phyloP scores from a whole-genome alignment of 768 basidiomycete species.

The Macrolepiota dolichaula region DNA sequence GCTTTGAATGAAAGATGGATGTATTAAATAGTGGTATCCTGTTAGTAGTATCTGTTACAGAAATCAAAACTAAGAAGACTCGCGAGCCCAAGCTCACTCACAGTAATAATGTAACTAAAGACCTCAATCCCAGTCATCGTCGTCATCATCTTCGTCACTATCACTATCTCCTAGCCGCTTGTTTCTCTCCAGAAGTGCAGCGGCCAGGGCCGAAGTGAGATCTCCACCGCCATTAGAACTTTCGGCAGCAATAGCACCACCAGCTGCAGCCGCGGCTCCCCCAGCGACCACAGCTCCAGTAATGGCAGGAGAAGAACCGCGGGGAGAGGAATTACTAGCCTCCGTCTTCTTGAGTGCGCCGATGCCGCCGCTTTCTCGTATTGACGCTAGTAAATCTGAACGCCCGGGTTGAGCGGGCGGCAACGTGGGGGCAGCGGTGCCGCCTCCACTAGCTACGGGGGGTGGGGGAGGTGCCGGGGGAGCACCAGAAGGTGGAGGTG shows the following conservation, averaged over 20 bases:
- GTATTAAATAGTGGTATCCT: neutral
- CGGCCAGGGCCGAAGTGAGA: conserved; percentile 80
- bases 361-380: conserved; percentile 72
- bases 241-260: conserved; percentile 29
- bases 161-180: conserved; percentile 87
- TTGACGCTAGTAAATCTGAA: conserved; percentile 67
- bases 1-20: neutral
- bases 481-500: conserved; percentile 25
- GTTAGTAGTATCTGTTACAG: neutral
- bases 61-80: neutral
- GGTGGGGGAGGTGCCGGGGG: conserved; percentile 38
- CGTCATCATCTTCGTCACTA: conserved; percentile 73
- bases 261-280: conserved; percentile 32
- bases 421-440: conserved; percentile 23
- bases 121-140: conserved; percentile 53
- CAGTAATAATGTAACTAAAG: neutral
- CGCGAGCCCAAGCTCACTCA: neutral
- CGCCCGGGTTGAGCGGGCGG: conserved; percentile 61
- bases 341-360: conserved; percentile 64
- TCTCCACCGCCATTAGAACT: conserved; percentile 52
- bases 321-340: conserved; percentile 27
- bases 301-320: conserved; percentile 31
- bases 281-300: conserved; percentile 30
- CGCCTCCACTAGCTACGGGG: conserved; percentile 33
- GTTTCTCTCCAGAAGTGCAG: conserved; percentile 77